Conservation (phyloP, 441 rosid genomes). For the Bocquillonia castaneifolia region DNA sequence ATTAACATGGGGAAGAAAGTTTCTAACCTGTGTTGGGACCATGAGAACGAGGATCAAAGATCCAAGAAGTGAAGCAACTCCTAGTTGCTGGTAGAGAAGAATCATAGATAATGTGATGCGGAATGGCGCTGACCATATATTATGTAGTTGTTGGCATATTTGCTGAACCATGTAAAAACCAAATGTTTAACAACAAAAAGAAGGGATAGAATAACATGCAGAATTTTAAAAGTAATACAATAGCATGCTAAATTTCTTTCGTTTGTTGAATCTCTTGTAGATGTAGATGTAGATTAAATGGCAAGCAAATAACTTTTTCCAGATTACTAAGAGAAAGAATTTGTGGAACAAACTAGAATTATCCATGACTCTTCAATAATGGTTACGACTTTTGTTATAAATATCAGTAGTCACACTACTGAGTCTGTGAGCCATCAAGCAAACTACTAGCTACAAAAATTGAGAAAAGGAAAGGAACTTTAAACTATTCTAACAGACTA, state of each 20-base stretch:
- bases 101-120: conserved; percentile 71
- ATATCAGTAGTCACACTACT: no score
- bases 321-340: no score
- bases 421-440: no score
- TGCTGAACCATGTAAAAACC: conserved; percentile 44
- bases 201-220: background rate
- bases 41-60: conserved; percentile 62
- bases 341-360: no score
- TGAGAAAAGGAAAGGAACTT: no score
- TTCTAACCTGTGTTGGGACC: conserved; percentile 68
- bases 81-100: conserved; percentile 88
- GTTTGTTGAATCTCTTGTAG: background rate
- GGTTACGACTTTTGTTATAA: no score
- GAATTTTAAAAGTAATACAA: background rate
- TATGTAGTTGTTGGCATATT: conserved; percentile 71
- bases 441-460: no score
- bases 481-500: no score
- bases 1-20: conserved; percentile 6
- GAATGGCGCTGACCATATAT: conserved; percentile 91
- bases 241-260: background rate
- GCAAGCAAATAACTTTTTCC: background rate
- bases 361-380: no score
- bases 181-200: no score
- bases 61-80: conserved; percentile 79
- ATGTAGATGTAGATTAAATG: background rate